phyloP scores from a whole-genome alignment of 108 stramenopile genomes.

The Parietichytrium sp. region DNA sequence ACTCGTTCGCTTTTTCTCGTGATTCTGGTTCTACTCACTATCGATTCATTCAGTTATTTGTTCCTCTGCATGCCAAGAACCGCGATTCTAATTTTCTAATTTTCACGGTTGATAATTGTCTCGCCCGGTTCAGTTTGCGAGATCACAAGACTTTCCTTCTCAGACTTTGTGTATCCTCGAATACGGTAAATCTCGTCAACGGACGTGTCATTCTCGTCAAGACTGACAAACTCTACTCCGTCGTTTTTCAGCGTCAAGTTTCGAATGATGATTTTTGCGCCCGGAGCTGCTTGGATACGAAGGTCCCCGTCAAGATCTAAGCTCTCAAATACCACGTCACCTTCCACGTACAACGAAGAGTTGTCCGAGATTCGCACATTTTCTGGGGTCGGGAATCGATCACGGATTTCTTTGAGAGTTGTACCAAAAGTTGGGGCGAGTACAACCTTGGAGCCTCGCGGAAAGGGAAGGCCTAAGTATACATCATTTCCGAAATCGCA shows the following conservation, averaged over 20 bases:
- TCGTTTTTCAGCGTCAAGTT: background rate
- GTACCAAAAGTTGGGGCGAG: conserved; percentile 69
- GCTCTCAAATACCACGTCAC: conserved; percentile 60
- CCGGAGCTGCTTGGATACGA: conserved; percentile 25
- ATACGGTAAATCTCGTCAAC: conserved; percentile 37
- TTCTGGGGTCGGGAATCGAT: conserved; percentile 67
- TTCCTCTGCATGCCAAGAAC: no score
- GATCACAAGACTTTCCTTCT: conserved; percentile 5
- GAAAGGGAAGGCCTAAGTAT: conserved; percentile 64
- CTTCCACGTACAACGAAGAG: conserved; percentile 76
- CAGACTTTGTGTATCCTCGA: conserved; percentile 39
- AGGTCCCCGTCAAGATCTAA: conserved; percentile 43
- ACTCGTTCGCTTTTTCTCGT: no score
- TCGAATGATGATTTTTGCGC: conserved; percentile 1
- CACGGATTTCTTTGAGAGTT: conserved; percentile 69
- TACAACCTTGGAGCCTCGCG: conserved; percentile 73
- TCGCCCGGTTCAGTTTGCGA: conserved; percentile 26
- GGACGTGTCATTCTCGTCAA: background rate
- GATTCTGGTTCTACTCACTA: no score
- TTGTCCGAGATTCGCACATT: conserved; percentile 72
- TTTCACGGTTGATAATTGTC: conserved; percentile 32
- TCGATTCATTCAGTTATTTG: no score
- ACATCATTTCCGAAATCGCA: conserved; percentile 54
- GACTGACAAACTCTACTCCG: background rate
- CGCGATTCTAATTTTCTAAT: no score